These are phyloP conservation scores for Alternaria sp. DNA, from an alignment of 2,329 filamentous ascomycete genomes.

Conservation along the genomic window DNA sequence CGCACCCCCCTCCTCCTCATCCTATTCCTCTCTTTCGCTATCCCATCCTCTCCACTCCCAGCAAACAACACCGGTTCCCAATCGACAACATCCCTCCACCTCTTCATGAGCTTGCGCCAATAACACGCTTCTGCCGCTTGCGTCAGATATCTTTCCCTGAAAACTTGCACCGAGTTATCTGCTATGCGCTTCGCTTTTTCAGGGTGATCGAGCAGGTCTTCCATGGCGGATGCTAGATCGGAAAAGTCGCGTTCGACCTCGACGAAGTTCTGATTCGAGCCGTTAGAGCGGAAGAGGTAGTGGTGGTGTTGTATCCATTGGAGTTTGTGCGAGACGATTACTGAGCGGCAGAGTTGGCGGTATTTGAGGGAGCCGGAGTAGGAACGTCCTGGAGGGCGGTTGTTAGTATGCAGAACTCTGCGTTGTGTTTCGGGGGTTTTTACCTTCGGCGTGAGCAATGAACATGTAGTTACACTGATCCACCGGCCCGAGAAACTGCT, in stretches of 20 bases:
- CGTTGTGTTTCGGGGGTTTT: conserved; percentile 2
- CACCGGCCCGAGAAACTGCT: conserved; percentile 56
- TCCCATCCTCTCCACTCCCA: conserved; percentile 24
- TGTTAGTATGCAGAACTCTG: conserved; percentile 15
- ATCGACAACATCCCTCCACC: conserved; percentile 32
- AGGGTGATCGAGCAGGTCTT: conserved; percentile 39
- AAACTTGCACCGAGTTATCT: conserved; percentile 38
- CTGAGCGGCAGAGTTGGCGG: conserved; percentile 56
- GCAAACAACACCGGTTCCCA: conserved; percentile 37
- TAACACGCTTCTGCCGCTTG: conserved; percentile 43
- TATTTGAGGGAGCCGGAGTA: conserved; percentile 63
- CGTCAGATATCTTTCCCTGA: conserved; percentile 42
- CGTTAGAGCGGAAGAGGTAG: conserved; percentile 37
- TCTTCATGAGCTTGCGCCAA: conserved; percentile 32
- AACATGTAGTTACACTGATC: conserved; percentile 64
- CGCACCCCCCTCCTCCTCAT: conserved; percentile 36
- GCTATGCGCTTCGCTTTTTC: conserved; percentile 43
- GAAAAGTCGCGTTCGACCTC: conserved; percentile 45
- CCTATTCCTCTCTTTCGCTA: conserved; percentile 13
- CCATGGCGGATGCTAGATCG: conserved; percentile 36
- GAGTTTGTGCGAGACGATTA: conserved; percentile 43
- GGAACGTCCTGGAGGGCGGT: conserved; percentile 30
- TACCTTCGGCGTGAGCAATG: conserved; percentile 60
- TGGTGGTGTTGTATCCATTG: conserved; percentile 46
- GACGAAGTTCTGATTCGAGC: conserved; percentile 43